Evolutionary conservation across 164 flowering plant species (phyloP).

Genomic region (Vitis vinifera): DNA sequence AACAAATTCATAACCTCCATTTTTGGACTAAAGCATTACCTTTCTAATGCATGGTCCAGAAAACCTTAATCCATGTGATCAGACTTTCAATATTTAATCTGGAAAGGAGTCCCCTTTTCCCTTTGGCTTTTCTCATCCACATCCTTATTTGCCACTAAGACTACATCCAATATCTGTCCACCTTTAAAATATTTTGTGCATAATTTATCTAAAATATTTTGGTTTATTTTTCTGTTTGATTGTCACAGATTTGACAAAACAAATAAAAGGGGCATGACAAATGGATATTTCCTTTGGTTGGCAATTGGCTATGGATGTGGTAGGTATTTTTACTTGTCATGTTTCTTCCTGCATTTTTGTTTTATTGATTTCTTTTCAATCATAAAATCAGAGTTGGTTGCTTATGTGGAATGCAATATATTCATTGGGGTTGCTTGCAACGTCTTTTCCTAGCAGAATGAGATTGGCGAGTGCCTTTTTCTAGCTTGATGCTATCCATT

Average conservation of each 20-base stretch:
- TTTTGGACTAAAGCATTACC: too few species aligned
- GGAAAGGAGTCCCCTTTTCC: too few species aligned
- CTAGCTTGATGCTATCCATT: neutral
- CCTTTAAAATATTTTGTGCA: too few species aligned
- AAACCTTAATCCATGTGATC: too few species aligned
- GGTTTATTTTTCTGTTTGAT: constrained; percentile 2
- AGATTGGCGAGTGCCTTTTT: constrained; percentile 1
- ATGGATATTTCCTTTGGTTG: constrained; percentile 87
- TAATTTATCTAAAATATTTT: neutral
- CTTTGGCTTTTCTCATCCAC: too few species aligned
- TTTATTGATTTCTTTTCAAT: neutral
- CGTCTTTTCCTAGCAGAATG: neutral
- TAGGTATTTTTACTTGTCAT: constrained; percentile 31
- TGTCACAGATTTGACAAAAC: constrained; percentile 76
- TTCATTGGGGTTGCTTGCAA: too few species aligned
- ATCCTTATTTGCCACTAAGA: too few species aligned
- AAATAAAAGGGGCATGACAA: constrained; percentile 52
- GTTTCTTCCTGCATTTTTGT: neutral
- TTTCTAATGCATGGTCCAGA: too few species aligned
- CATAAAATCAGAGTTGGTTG: neutral
- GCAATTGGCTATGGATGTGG: constrained; percentile 79
- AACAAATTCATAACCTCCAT: too few species aligned
- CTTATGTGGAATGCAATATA: too few species aligned
- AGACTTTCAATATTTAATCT: too few species aligned
- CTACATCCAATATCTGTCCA: too few species aligned